These are phyloP conservation scores for Silene conica DNA, from an alignment of 148 eudicot species.

Conservation along the genomic window DNA sequence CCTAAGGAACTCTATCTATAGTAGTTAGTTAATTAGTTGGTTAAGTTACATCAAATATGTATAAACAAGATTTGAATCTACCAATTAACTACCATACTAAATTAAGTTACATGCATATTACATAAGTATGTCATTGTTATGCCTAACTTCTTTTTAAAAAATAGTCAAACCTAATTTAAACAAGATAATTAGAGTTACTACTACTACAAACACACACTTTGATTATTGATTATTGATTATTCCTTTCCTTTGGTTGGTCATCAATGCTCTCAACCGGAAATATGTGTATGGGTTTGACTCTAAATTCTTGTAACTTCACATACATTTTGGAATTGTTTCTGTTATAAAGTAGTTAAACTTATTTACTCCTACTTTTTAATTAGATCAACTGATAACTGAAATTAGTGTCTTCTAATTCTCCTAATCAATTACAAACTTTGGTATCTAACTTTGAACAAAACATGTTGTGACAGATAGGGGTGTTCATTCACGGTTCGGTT, in stretches of 20 bases:
- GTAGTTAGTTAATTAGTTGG: too few relatives aligned
- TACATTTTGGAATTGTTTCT: slow-evolving; percentile 15
- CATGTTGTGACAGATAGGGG: too few relatives aligned
- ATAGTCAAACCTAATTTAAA: slow-evolving; percentile 35
- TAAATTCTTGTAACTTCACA: not conserved
- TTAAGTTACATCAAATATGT: not conserved
- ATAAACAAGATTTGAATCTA: not conserved
- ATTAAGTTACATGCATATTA: not conserved
- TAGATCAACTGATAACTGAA: slow-evolving; percentile 8
- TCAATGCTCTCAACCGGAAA: slow-evolving; percentile 21
- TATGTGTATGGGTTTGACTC: slow-evolving; percentile 28
- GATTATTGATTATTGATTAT: slow-evolving; percentile 3
- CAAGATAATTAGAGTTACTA: slow-evolving; percentile 17
- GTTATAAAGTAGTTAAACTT: slow-evolving; percentile 29
- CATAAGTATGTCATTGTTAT: not conserved
- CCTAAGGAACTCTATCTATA: too few relatives aligned
- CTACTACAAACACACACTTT: slow-evolving; percentile 18
- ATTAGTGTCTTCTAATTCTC: too few relatives aligned
- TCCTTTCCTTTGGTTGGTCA: slow-evolving; percentile 35
- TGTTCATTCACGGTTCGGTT: too few relatives aligned
- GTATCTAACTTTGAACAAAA: not conserved
- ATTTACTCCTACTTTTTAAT: slow-evolving; percentile 8
- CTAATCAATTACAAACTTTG: not conserved
- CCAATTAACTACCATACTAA: not conserved
- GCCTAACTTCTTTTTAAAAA: not conserved